Evolutionary conservation across 345 rosid species (phyloP), one percentile per base, ranked within the genome.

Genomic region (Rhodomyrtus tomentosa): DNA sequence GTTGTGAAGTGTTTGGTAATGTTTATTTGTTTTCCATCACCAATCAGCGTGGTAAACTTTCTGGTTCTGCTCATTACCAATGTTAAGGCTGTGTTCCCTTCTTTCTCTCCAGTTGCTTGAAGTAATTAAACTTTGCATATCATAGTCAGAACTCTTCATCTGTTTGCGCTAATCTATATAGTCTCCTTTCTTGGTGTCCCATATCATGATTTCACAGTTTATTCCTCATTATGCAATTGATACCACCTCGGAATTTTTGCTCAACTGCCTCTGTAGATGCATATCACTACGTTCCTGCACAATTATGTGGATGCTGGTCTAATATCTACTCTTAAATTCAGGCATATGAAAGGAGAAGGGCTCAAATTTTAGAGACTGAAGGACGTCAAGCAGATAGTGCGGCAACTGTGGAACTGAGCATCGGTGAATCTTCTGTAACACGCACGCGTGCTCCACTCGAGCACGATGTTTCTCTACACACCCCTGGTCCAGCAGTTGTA

Each of bases 281-380:
- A 50, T 4, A 5, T 81, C 56, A 32, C 62, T 81, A 40, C 58
- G 36, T 81, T 20, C 25, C 55, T 55, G 56, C 58, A 27, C 52
- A 15, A 32, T 25, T 40, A 12, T 40, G 76, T 50, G 13, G 82
- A 55, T 29, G 49, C 53, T 80, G 29, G 2, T 52, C 80, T 55
- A 40, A 83, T 55, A 6, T 32, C 76, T 76, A 80, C 45, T 84
- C 45, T 48, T 21, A 40, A 81, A 81, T 81, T 38, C 86, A 95
- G 99, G 98, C 96, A 27, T 90, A 92, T 85, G 96, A 95, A 88
- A 93, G 96, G 86, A 92, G 91, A 83, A 91, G 99, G 87, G 92
- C 91, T 84, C 88, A 91, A 13, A 55, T 89, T 74, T 88, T 94
- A 90, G 92, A 81, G 80, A 85, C 80, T 1, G 92, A 91, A 74